Evolutionary conservation across 768 basidiomycete genomes (phyloP).

Genomic region (Vararia minispora): DNA sequence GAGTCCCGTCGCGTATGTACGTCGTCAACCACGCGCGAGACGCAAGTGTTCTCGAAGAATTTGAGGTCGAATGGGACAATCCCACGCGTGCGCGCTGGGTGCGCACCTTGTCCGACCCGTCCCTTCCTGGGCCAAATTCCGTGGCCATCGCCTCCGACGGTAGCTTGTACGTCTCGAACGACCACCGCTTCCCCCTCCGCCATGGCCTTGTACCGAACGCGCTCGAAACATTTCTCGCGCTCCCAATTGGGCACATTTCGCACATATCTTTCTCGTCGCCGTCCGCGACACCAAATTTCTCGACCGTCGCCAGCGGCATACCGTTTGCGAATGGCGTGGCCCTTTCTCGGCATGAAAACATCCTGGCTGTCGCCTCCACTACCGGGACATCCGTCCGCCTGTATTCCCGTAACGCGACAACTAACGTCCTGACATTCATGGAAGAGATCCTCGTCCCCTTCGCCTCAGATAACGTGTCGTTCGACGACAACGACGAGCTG

Average conservation of each 20-base stretch:
- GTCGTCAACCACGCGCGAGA: slow-evolving; percentile 58
- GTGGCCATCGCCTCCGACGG: slow-evolving; percentile 53
- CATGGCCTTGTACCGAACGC: slow-evolving; percentile 42
- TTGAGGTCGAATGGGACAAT: slow-evolving; percentile 34
- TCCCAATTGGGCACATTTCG: slow-evolving; percentile 50
- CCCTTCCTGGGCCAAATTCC: slow-evolving; percentile 56
- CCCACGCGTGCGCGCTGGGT: slow-evolving; percentile 39
- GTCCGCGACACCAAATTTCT: slow-evolving; percentile 22
- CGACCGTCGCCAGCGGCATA: slow-evolving; percentile 34
- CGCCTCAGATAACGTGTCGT: slow-evolving; percentile 50
- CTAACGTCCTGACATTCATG: slow-evolving; percentile 30
- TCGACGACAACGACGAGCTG: slow-evolving; percentile 34
- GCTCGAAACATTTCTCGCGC: slow-evolving; percentile 40
- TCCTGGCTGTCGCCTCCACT: slow-evolving; percentile 49
- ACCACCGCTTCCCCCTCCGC: slow-evolving; percentile 58
- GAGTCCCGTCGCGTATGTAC: slow-evolving; percentile 46
- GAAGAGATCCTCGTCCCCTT: slow-evolving; percentile 42
- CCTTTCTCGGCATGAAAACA: slow-evolving; percentile 35
- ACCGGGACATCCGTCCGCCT: slow-evolving; percentile 34
- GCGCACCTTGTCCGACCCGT: slow-evolving; percentile 46
- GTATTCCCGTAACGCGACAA: slow-evolving; percentile 37
- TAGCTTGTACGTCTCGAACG: slow-evolving; percentile 65
- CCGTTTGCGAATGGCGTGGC: slow-evolving; percentile 65
- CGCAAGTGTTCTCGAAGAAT: slow-evolving; percentile 58
- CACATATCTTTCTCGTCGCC: slow-evolving; percentile 33